These are phyloP conservation scores for Lyophyllum semitale DNA, from an alignment of 768 basidiomycete species.

Conservation along the genomic window DNA sequence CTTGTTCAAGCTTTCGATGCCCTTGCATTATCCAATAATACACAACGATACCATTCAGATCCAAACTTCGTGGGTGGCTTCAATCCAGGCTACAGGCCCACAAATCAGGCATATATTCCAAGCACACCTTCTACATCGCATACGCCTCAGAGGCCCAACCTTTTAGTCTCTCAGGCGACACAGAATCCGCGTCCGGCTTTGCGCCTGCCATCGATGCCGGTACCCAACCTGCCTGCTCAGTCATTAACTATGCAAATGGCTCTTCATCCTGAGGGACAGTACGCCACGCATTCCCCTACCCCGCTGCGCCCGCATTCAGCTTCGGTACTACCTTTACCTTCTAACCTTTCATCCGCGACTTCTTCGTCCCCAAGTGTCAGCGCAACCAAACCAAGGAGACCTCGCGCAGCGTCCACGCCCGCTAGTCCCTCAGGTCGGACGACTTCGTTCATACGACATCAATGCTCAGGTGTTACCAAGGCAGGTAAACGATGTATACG, in stretches of 20 bases:
- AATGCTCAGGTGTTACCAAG: slow-evolving; percentile 69
- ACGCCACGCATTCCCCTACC: slow-evolving; percentile 5
- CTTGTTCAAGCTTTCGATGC: slow-evolving; percentile 27
- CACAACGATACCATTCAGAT: slow-evolving; percentile 2
- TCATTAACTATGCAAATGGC: slow-evolving; percentile 45
- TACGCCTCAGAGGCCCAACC: not conserved
- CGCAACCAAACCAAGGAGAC: slow-evolving; percentile 16
- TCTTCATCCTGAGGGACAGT: slow-evolving; percentile 23
- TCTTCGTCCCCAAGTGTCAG: slow-evolving; percentile 22
- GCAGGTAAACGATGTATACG: slow-evolving; percentile 63
- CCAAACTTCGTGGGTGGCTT: slow-evolving; percentile 52
- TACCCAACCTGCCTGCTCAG: slow-evolving; percentile 33
- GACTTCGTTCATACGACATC: slow-evolving; percentile 42
- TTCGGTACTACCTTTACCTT: slow-evolving; percentile 12
- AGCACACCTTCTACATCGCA: not conserved
- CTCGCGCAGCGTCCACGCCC: slow-evolving; percentile 22
- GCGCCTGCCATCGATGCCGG: too few species aligned
- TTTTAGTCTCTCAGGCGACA: not conserved
- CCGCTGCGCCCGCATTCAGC: slow-evolving; percentile 36
- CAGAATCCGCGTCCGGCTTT: not conserved
- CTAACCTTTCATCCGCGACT: slow-evolving; percentile 17
- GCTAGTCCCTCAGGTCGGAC: slow-evolving; percentile 18
- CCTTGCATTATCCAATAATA: slow-evolving; percentile 25
- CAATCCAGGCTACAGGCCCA: too few species aligned
- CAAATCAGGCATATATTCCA: slow-evolving; percentile 4